Evolutionary conservation across 768 basidiomycete species (phyloP), one percentile per base, ranked within the genome.

Genomic region (Boletus reticulatus): DNA sequence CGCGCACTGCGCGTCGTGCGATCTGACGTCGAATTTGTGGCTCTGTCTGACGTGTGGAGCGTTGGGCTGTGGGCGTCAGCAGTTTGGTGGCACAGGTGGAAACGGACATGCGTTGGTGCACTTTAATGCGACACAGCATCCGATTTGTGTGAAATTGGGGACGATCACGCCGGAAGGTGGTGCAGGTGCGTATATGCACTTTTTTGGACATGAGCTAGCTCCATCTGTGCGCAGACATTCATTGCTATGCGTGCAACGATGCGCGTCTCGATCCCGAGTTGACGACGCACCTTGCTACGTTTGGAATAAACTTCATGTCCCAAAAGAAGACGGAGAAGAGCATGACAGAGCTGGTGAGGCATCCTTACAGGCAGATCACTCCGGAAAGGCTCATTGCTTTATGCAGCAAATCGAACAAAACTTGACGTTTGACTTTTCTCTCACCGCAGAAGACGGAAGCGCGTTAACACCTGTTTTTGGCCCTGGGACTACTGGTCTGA

Each of bases 341-440:
- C 53, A 92, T 97, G 87, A 97, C 95, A 0, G 96, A 99, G 67
- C 78, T 99, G 59, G 94, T 94, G 55, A 48, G 83, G 67, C 1
- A 14, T 19, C 19, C 8, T 29, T 29, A 29, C 27, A 27, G 27
- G 27, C 27, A 29, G 27, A 29, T 19, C 55, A 37, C 16, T 13
- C 16, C 36, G 36, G 16, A 37, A 16, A 16, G 14, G 46, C 50
- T 57, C 20, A 57, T 16, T 16, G 2, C 16, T 46, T 13, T 4
- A n/a, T 36, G 6, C 47, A 87, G 92, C 92, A 98, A 89, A 89
- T 98, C 62, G 95, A 98, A 68, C 94, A 98, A 60, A 99, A 99
- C 66, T 76, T 98, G 34, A 85, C 83, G 44, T 98, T 92, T 68
- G 95, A 98, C 67, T 98, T 98, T 71, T 92, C 90, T 0, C 81